A percentile compares a stretch with the other conserved stretches of the same genome.
Conservation (phyloP, 768 basidiomycete species). For the Lactarius trivialis region DNA sequence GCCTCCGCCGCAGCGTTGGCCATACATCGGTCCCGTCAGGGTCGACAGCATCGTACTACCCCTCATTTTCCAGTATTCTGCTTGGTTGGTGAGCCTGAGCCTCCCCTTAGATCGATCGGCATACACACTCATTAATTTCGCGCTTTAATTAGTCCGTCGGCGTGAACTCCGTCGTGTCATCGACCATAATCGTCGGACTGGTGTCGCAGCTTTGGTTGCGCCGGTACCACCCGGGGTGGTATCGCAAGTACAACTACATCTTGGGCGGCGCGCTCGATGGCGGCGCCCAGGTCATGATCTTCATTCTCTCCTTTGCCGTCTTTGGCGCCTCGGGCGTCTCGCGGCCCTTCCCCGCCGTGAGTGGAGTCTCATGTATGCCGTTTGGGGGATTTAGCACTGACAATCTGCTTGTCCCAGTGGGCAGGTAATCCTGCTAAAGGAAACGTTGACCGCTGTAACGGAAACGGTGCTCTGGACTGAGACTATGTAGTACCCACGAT, state of each 20-base stretch:
- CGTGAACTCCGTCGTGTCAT: conserved; percentile 45
- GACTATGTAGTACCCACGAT: background rate
- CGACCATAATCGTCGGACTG: conserved; percentile 44
- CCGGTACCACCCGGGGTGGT: conserved; percentile 40
- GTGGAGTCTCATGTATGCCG: background rate
- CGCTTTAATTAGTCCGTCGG: conserved; percentile 37
- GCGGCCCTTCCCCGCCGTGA: conserved; percentile 41
- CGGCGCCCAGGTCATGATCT: conserved; percentile 59
- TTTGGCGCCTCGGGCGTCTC: conserved; percentile 50
- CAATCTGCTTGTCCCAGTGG: conserved; percentile 30
- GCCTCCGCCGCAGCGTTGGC: conserved; percentile 40
- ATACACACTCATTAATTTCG: conserved; percentile 16
- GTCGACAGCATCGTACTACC: conserved; percentile 48
- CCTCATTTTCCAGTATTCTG: conserved; percentile 44
- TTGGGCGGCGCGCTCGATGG: conserved; percentile 61
- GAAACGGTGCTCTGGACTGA: conserved; percentile 46
- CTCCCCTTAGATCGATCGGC: background rate
- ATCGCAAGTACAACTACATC: conserved; percentile 59
- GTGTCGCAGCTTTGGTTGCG: conserved; percentile 42
- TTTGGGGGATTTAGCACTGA: background rate
- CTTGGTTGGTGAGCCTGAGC: conserved; percentile 30
- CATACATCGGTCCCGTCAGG: conserved; percentile 45
- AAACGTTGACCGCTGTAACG: conserved; percentile 55
- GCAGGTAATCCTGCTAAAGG: conserved; percentile 47
- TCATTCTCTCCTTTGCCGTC: conserved; percentile 57